Conservation (phyloP, 163 green algal genomes). For the Scenedesmus sp. region DNA sequence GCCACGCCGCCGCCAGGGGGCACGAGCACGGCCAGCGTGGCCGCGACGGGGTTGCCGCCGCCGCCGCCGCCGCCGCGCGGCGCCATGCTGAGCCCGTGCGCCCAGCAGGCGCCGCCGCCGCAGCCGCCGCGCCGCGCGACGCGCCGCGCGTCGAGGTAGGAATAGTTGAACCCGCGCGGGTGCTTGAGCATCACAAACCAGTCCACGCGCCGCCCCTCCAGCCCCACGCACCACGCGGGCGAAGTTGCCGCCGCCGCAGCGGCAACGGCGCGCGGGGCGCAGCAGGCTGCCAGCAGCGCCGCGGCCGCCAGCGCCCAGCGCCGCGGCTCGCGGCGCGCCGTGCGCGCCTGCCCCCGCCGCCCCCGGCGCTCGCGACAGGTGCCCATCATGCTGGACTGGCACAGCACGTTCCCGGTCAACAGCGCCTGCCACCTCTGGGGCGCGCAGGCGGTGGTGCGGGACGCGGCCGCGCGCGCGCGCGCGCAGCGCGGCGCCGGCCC, state of each 20-base stretch:
- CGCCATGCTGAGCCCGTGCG: slow-evolving; percentile 29
- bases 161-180: slow-evolving; percentile 26
- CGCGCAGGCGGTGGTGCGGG: slow-evolving; percentile 32
- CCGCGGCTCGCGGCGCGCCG: too few relatives aligned
- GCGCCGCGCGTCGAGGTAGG: slow-evolving; percentile 28
- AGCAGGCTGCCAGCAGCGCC: too few relatives aligned
- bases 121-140: not conserved
- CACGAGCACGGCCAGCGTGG: slow-evolving; percentile 23
- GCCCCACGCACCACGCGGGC: slow-evolving; percentile 28
- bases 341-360: too few relatives aligned
- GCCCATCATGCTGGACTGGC: slow-evolving; percentile 7
- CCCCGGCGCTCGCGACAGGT: not conserved
- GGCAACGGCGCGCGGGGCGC: too few relatives aligned
- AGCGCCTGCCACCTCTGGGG: slow-evolving; percentile 36
- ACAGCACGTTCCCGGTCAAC: slow-evolving; percentile 42
- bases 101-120: slow-evolving; percentile 20
- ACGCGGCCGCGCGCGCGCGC: not conserved
- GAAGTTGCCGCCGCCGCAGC: slow-evolving; percentile 4
- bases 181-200: slow-evolving; percentile 46
- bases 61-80: too few relatives aligned
- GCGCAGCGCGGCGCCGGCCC: too few relatives aligned
- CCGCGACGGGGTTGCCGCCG: slow-evolving; percentile 26
- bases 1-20: not conserved
- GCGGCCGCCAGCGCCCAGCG: not conserved
- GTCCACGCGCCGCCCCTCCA: slow-evolving; percentile 6